These are phyloP conservation scores for Dysphania ambrosioides DNA, from an alignment of 148 eudicot genomes.

Conservation along the genomic window DNA sequence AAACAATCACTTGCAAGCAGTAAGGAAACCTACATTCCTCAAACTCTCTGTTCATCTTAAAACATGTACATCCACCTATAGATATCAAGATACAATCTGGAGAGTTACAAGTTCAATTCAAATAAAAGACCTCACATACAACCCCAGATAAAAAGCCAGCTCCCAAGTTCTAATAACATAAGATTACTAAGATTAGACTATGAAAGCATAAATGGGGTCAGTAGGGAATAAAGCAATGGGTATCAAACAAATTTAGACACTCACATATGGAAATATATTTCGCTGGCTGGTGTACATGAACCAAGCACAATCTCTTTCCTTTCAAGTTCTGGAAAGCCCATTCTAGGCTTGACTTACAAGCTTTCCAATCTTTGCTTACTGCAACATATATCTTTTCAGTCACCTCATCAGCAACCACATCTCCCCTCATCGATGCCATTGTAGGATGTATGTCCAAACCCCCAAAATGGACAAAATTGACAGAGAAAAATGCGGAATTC, in stretches of 20 bases:
- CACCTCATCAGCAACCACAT: constrained; percentile 2
- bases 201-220: not conserved
- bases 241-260: not conserved
- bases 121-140: not conserved
- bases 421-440: constrained; percentile 3
- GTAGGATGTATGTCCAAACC: not conserved
- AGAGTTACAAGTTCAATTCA: not conserved
- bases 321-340: constrained; percentile 35
- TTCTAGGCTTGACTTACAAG: constrained; percentile 28
- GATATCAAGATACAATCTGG: not conserved
- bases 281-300: constrained; percentile 44
- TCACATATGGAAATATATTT: constrained; percentile 31
- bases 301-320: constrained; percentile 29
- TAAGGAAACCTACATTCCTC: not conserved
- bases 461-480: not conserved
- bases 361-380: constrained; percentile 36
- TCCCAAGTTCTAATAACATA: not conserved
- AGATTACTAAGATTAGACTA: not conserved
- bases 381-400: constrained; percentile 41
- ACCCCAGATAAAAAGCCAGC: not conserved
- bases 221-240: not conserved
- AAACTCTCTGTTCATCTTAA: not conserved
- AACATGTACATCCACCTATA: not conserved
- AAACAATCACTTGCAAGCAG: not conserved
- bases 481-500: constrained; percentile 1